Evolutionary conservation across 768 basidiomycete species (phyloP), one percentile per base, ranked within the genome.

Genomic region (Leccinum incarnatum): DNA sequence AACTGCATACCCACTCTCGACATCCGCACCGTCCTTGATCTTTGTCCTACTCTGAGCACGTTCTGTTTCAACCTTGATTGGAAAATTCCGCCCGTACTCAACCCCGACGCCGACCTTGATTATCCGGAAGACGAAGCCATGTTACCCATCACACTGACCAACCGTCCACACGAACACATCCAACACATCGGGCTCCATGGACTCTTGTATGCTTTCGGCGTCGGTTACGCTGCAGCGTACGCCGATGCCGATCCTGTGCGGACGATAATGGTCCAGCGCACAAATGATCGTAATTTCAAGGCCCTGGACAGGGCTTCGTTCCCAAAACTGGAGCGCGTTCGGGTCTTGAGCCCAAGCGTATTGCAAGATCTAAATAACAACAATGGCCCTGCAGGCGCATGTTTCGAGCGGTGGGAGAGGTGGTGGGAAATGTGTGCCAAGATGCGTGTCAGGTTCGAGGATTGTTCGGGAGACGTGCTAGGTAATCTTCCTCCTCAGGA

Each of bases 51-150:
- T 51, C 80, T 92, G 30, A 74, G 70, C 19, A 81, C 84, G 0
- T 84, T 92, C 68, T 78, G 81, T 23, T 91, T 92, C 75, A 91
- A 90, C 67, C 83, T 79, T 27, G 90, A 92, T 68, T 91, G 90
- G 89, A 80, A 81, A 12, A 71, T 87, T 15, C n/a, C 59, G 0
- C 68, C 70, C 12, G 53, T 14, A 4, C 58, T 29, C 6, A n/a
- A 59, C 59, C 56, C 66, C 21, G 59, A 67, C 27, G 30, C 60
- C 4, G 9, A 65, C 21, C 46, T 34, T 1, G 71, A 73, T 21
- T 23, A 59, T 23, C 54, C 61, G 32, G 47, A 65, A 66, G 52
- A 74, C 72, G 47, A 72, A 53, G 36, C 76, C 52, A 63, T 73
- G 69, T 59, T 77, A 4, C 69, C 67, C 4, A 69, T 74, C 59